Evolutionary conservation across 257 asterid species (phyloP), one percentile per base, ranked within the genome.

Genomic region (Solanum boliviense): DNA sequence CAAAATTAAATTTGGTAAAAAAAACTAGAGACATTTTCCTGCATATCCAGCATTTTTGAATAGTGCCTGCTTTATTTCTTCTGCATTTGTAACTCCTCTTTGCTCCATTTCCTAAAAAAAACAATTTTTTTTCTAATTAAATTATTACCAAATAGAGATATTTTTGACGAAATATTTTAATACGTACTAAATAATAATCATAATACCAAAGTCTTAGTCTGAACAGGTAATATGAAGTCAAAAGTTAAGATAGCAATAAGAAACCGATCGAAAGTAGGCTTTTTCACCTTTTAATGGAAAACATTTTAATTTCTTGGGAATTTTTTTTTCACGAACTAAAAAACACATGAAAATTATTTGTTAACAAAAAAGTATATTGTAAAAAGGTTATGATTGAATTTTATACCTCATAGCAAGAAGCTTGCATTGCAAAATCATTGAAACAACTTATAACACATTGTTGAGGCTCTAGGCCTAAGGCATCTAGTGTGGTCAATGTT

Each of bases 401-500:
- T 7, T 68, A 85, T 86, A 86, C 94, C 94, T 84, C 82, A 2
- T 88, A 91, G 90, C 95, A 95, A 84, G 98, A 93, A 88, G 98
- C 98, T 76, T 95, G 95, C 68, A 94, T 86, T 52, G 93, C 46
- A 83, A 95, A 94, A 79, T 94, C 98, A 89, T 89, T 92, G 39
- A 95, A 95, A 88, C 98, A 94, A 88, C 98, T 95, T 38, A 94
- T 89, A 62, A 94, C 97, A 86, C 97, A 94, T 6, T 95, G 98
- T 6, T 95, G 90, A 84, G 93, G 91, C 83, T 95, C 97, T 0
- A 94, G 90, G 84, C 97, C 98, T 31, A 94, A 86, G 56, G 94
- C 92, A 46, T 95, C 98, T 4, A 94, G 86, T 38, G 95, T 92
- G 29, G 93, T 92, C 90, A 94, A 91, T 15, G 98, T 95, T 73